Evolutionary conservation across 148 eudicot species (phyloP).

Genomic region (Mesembryanthemum crystallinum): DNA sequence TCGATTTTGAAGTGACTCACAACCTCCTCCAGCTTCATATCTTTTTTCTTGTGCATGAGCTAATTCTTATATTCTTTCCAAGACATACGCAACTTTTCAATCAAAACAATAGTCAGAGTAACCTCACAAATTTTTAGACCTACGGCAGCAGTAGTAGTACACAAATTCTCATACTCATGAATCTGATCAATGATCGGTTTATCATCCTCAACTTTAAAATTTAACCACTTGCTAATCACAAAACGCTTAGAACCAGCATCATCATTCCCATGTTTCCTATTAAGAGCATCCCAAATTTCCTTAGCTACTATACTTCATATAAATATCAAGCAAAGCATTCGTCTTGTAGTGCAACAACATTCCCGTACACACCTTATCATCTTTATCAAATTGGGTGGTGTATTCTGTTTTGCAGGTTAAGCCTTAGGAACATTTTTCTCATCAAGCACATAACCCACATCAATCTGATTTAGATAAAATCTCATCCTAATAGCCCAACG

Average conservation of each 20-base stretch:
- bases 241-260: not conserved
- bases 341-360: not conserved
- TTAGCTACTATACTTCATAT: not conserved
- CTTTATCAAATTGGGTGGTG: not conserved
- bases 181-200: not conserved
- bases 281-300: not conserved
- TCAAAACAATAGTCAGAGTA: not conserved
- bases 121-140: not conserved
- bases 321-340: constrained; percentile 2
- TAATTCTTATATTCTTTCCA: not conserved
- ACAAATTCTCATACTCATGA: not conserved
- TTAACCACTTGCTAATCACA: not conserved
- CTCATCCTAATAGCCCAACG: not conserved
- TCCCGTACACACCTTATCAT: not conserved
- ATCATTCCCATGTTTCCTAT: not conserved
- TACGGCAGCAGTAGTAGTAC: not conserved
- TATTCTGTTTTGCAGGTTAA: not conserved
- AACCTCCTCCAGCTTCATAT: not conserved
- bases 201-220: not conserved
- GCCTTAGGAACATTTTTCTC: not conserved
- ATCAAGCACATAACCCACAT: not conserved
- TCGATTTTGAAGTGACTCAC: not conserved
- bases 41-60: not conserved
- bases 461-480: not conserved
- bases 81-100: not conserved